Conservation (phyloP, 2,329 filamentous ascomycete genomes). For the Botrytis fabae region DNA sequence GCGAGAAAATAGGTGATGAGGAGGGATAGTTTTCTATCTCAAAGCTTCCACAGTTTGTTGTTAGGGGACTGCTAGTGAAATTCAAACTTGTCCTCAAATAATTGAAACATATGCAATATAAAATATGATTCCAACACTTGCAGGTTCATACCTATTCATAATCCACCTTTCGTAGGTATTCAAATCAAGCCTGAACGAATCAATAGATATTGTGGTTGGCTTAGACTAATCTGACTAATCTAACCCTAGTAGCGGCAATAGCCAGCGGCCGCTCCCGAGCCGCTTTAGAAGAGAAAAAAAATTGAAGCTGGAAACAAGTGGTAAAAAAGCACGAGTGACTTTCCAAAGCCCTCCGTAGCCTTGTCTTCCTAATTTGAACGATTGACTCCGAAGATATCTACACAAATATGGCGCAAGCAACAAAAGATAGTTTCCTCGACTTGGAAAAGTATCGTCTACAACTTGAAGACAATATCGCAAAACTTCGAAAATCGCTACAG, state of each 20-base stretch:
- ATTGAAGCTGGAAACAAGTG: background rate
- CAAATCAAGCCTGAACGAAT: background rate
- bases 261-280: background rate
- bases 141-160: background rate
- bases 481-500: slow-evolving; percentile 72
- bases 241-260: background rate
- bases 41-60: background rate
- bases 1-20: background rate
- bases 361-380: background rate
- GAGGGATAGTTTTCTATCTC: background rate
- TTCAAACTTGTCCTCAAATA: background rate
- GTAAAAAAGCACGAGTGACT: background rate
- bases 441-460: slow-evolving; percentile 73
- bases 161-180: background rate
- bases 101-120: background rate
- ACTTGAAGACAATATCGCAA: slow-evolving; percentile 73
- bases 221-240: background rate
- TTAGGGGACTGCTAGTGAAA: background rate
- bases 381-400: background rate
- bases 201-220: background rate
- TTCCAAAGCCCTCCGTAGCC: background rate
- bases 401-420: slow-evolving; percentile 33
- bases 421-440: slow-evolving; percentile 53
- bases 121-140: background rate
- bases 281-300: background rate